Conservation (phyloP, 2,329 filamentous ascomycete species). For the Calonectria fujianensis region DNA sequence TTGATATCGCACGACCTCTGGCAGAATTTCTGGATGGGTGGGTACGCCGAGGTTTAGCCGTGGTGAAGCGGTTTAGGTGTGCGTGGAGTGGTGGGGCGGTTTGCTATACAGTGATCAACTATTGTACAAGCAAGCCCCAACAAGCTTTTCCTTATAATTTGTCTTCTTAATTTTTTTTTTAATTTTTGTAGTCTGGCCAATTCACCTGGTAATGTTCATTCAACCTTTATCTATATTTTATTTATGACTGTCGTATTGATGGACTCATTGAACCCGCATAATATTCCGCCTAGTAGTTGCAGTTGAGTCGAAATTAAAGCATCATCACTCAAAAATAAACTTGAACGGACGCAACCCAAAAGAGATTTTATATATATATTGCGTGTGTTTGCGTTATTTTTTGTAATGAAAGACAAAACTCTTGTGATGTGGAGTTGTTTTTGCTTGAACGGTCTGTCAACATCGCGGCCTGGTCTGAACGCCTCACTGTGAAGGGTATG, state of each 20-base stretch:
- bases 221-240: background rate
- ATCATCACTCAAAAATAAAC: background rate
- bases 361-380: background rate
- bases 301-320: background rate
- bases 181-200: background rate
- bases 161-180: background rate
- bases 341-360: too few species aligned
- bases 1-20: constrained; percentile 44
- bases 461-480: background rate
- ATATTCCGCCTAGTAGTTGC: background rate
- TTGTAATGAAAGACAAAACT: background rate
- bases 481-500: background rate
- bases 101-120: background rate
- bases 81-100: constrained; percentile 43
- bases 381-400: background rate
- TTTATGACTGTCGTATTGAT: background rate
- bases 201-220: background rate
- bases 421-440: background rate
- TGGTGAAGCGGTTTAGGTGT: constrained; percentile 43
- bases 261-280: background rate
- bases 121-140: background rate
- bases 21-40: constrained; percentile 51
- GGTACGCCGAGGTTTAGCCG: constrained; percentile 58
- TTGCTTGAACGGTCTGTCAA: background rate
- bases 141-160: background rate